Evolutionary conservation across 2,329 filamentous ascomycete species (phyloP).

Genomic region (Catunica adiposa): DNA sequence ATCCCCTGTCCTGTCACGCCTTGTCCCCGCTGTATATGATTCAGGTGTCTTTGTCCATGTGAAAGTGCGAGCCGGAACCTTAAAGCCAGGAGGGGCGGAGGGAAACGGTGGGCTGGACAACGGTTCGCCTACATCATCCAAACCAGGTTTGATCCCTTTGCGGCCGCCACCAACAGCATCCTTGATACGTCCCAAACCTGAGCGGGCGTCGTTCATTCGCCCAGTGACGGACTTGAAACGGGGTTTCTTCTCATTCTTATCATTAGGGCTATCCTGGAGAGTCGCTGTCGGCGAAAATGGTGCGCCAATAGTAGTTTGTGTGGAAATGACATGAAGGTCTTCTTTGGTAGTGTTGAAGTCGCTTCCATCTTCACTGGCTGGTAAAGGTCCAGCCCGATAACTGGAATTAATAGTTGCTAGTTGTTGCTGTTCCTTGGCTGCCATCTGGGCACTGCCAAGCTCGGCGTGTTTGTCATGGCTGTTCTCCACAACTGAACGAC

Average conservation of each 20-base stretch:
- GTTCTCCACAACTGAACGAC: constrained; percentile 38
- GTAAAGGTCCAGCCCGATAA: constrained; percentile 23
- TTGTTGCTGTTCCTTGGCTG: constrained; percentile 12
- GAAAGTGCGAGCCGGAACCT: constrained; percentile 28
- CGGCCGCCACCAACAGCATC: constrained; percentile 55
- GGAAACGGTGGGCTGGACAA: constrained; percentile 15
- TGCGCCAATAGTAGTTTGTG: constrained; percentile 15
- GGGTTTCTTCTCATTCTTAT: constrained; percentile 31
- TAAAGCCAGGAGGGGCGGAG: constrained; percentile 4
- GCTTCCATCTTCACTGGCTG: constrained; percentile 20
- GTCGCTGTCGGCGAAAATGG: constrained; percentile 9
- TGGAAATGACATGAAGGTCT: constrained; percentile 28
- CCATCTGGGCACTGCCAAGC: constrained; percentile 18
- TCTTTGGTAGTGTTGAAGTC: constrained; percentile 25
- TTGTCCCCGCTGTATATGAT: constrained; percentile 30
- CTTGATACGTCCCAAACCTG: constrained; percentile 70
- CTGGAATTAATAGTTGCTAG: background rate
- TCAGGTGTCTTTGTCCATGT: constrained; percentile 49
- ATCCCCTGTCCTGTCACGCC: constrained; percentile 6
- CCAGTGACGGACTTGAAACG: constrained; percentile 67
- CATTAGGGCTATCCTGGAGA: constrained; percentile 18
- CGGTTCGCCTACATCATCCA: constrained; percentile 33
- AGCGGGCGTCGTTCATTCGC: constrained; percentile 64
- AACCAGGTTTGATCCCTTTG: constrained; percentile 36
- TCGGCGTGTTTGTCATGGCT: constrained; percentile 32